phyloP scores from a whole-genome alignment of 1,284 basidiomycete species.

The Tilletia setariae region DNA sequence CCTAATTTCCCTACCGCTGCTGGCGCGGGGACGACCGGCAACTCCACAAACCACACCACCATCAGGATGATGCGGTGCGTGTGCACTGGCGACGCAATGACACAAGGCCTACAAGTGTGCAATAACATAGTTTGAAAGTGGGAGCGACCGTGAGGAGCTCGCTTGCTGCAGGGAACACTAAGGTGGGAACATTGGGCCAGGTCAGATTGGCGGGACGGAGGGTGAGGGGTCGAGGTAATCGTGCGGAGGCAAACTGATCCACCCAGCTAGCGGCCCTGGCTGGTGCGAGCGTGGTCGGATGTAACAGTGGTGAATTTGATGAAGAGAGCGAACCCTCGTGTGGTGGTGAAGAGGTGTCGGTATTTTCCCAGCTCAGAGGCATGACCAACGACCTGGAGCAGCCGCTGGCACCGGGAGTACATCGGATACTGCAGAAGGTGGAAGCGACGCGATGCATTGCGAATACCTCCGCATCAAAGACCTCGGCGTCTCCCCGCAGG shows the following conservation, averaged over 20 bases:
- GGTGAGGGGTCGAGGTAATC: neutral
- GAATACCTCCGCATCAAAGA: slow-evolving; percentile 7
- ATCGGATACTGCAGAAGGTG: neutral
- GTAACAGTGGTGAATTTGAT: neutral
- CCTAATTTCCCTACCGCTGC: slow-evolving; percentile 3
- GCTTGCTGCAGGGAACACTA: neutral
- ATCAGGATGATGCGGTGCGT: neutral
- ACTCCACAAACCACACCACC: neutral
- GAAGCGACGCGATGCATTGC: neutral
- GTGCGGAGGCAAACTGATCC: neutral
- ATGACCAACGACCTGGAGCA: neutral
- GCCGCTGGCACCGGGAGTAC: neutral
- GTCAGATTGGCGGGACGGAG: neutral
- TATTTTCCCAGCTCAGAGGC: neutral
- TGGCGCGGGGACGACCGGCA: slow-evolving; percentile 2
- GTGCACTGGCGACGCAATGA: neutral
- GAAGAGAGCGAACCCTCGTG: neutral
- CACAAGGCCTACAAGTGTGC: neutral
- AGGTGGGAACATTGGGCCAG: neutral
- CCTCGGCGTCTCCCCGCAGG: neutral
- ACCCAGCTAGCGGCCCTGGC: neutral
- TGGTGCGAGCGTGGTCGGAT: neutral
- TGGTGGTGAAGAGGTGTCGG: neutral
- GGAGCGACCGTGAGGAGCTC: no score
- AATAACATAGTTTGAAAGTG: no score